Conservation (phyloP, 768 basidiomycete species). For the Suillus luteus region DNA sequence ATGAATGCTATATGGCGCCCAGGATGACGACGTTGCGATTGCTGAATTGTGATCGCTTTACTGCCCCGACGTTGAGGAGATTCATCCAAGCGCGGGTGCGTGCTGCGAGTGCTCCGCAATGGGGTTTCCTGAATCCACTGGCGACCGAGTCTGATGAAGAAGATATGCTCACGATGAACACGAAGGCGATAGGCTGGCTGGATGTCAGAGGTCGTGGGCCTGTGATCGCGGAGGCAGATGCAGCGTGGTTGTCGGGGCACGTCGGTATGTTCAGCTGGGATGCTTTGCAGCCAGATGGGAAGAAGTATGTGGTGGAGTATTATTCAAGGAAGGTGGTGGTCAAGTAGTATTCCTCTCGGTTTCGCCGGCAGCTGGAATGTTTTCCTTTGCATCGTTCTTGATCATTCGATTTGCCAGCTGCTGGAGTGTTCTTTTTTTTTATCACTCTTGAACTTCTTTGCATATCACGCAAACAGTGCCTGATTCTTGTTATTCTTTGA, state of each 20-base stretch:
- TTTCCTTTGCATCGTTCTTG: too few relatives aligned
- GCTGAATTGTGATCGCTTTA: neutral
- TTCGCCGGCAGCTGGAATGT: too few relatives aligned
- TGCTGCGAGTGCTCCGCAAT: neutral
- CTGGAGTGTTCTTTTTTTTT: too few relatives aligned
- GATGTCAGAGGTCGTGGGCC: constrained; percentile 6
- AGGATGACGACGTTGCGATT: neutral
- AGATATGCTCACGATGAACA: too few relatives aligned
- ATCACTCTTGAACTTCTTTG: too few relatives aligned
- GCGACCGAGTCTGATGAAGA: too few relatives aligned
- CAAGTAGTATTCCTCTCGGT: too few relatives aligned
- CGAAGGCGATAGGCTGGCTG: neutral
- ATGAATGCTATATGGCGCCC: neutral
- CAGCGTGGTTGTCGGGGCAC: constrained; percentile 1
- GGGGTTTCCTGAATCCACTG: neutral
- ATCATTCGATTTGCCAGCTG: too few relatives aligned
- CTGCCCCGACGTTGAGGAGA: neutral
- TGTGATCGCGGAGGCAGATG: neutral
- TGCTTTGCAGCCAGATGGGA: constrained; percentile 10
- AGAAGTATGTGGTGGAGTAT: neutral
- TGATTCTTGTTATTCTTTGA: neutral
- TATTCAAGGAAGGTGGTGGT: neutral
- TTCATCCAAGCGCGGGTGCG: neutral
- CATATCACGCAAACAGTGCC: too few relatives aligned
- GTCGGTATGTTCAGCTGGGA: constrained; percentile 3